A percentile compares a stretch with the other conserved stretches of the same genome.
Conservation (phyloP, 2,329 filamentous ascomycete species). For the Exophiala viscosa region DNA sequence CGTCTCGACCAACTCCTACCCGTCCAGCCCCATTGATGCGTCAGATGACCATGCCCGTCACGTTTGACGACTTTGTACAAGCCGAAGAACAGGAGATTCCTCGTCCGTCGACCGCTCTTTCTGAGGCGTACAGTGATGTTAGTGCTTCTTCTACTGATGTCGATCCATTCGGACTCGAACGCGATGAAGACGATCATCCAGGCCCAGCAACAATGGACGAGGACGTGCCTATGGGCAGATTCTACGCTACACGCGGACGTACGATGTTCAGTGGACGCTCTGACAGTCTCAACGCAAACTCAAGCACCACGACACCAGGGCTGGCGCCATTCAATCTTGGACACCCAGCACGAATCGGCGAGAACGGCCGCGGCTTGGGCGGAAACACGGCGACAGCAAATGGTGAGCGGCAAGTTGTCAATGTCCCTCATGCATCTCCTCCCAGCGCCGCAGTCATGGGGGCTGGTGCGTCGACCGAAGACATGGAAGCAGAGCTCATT, state of each 20-base stretch:
- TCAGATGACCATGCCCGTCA: slow-evolving; percentile 29
- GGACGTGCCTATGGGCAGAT: slow-evolving; percentile 15
- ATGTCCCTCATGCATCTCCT: slow-evolving; percentile 39
- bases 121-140: slow-evolving; percentile 26
- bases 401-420: slow-evolving; percentile 25
- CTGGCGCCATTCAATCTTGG: slow-evolving; percentile 2
- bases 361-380: slow-evolving; percentile 8
- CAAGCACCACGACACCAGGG: neutral
- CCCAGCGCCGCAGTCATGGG: slow-evolving; percentile 39
- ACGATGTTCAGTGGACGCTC: slow-evolving; percentile 19
- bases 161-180: slow-evolving; percentile 27
- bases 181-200: slow-evolving; percentile 22
- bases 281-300: slow-evolving; percentile 1
- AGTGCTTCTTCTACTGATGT: slow-evolving; percentile 25
- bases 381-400: neutral
- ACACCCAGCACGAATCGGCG: slow-evolving; percentile 13
- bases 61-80: slow-evolving; percentile 22
- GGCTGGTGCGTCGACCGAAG: slow-evolving; percentile 36
- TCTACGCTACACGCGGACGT: slow-evolving; percentile 23
- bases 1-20: slow-evolving; percentile 18
- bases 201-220: slow-evolving; percentile 26
- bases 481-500: slow-evolving; percentile 39
- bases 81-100: slow-evolving; percentile 21
- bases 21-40: slow-evolving; percentile 23
- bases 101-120: slow-evolving; percentile 26